Conservation (phyloP, 306 rosid genomes). For the Rosa lucieae region DNA sequence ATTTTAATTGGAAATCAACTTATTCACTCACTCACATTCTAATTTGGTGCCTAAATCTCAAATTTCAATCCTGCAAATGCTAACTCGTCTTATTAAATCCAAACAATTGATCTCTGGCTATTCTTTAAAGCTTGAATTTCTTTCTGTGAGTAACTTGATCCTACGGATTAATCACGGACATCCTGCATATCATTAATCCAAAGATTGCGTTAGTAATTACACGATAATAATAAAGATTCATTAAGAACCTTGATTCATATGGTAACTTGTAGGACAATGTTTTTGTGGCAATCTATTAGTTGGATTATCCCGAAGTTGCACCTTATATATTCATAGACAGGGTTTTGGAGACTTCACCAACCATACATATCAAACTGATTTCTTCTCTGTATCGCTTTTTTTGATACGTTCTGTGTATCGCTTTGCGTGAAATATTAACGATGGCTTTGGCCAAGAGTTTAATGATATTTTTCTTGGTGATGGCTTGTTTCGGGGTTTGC, state of each 20-base stretch:
- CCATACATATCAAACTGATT: neutral
- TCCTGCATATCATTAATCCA: neutral
- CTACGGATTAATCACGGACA: neutral
- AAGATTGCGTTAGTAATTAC: neutral
- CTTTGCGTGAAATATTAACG: neutral
- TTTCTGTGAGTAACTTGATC: neutral
- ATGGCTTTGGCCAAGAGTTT: conserved; percentile 14
- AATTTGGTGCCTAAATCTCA: too few relatives aligned
- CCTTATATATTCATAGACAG: neutral
- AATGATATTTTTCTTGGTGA: neutral
- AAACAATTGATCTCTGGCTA: too few relatives aligned
- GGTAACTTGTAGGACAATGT: neutral
- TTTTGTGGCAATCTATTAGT: neutral
- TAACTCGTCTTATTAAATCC: too few relatives aligned
- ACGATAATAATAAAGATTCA: neutral
- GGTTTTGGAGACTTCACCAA: neutral
- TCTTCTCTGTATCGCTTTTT: too few relatives aligned
- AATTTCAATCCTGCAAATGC: too few relatives aligned
- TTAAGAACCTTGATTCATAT: neutral
- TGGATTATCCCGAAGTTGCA: neutral
- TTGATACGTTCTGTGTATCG: too few relatives aligned
- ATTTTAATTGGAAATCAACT: too few relatives aligned
- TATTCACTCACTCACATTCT: too few relatives aligned
- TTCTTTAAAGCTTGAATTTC: too few relatives aligned
- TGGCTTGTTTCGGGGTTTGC: conserved; percentile 6